Conservation (phyloP, 805 yeast genomes). For the Hanseniaspora taiwanica region DNA sequence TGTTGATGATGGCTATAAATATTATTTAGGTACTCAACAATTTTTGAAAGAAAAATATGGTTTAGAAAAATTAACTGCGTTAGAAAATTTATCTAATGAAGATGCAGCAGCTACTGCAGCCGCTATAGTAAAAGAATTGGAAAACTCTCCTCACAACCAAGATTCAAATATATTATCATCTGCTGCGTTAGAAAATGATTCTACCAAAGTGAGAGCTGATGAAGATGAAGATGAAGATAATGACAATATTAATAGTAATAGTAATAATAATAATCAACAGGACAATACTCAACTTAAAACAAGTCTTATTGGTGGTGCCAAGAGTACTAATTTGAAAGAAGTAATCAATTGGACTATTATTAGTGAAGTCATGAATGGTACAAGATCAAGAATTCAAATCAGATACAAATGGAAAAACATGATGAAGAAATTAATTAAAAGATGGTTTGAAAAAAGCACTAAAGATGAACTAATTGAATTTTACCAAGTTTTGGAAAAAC, state of each 20-base stretch:
- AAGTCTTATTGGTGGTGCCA: not conserved
- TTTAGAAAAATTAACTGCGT: not conserved
- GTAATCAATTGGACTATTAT: slow-evolving; percentile 84
- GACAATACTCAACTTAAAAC: too few species aligned
- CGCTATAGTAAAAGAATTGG: not conserved
- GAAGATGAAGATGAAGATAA: too few species aligned
- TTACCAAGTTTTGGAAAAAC: not conserved
- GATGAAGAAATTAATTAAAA: slow-evolving; percentile 29
- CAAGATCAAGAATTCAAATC: slow-evolving; percentile 84
- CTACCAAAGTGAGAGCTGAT: too few species aligned
- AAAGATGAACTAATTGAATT: not conserved
- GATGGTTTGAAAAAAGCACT: not conserved
- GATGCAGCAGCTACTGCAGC: not conserved
- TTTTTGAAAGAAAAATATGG: not conserved
- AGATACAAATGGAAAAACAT: slow-evolving; percentile 91
- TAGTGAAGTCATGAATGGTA: slow-evolving; percentile 80
- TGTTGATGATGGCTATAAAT: not conserved
- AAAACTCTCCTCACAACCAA: too few species aligned
- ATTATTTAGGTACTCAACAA: not conserved
- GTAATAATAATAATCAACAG: too few species aligned
- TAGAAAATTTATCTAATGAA: slow-evolving; percentile 1
- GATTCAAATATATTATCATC: too few species aligned
- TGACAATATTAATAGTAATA: too few species aligned
- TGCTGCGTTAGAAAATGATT: too few species aligned
- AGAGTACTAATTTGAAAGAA: slow-evolving; percentile 18